Conservation (phyloP, 2,329 filamentous ascomycete genomes). For the Monosporascus ibericus region DNA sequence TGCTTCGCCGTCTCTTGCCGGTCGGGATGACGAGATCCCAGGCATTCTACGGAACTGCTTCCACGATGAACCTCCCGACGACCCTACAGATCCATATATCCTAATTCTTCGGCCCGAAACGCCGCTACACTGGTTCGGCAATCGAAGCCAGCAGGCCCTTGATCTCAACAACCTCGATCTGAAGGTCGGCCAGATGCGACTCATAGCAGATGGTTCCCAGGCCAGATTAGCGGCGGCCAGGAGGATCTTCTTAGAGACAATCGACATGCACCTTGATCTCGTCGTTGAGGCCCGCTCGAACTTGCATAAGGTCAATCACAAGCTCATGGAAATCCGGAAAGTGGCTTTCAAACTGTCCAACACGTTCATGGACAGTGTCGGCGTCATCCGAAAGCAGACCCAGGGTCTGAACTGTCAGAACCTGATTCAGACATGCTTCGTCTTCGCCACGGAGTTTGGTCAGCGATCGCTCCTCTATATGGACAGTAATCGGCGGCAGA, state of each 20-base stretch:
- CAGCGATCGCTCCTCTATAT: conserved; percentile 92
- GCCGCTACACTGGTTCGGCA: conserved; percentile 73
- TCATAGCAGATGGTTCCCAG: conserved; percentile 84
- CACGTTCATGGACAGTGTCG: conserved; percentile 97
- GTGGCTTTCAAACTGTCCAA: conserved; percentile 96
- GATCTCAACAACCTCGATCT: conserved; percentile 77
- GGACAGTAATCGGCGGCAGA: conserved; percentile 88
- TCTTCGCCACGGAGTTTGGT: conserved; percentile 98
- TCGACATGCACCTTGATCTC: conserved; percentile 79
- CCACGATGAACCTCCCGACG: conserved; percentile 55
- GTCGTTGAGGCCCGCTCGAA: conserved; percentile 91
- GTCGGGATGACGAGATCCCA: conserved; percentile 75
- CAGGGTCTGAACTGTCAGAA: conserved; percentile 83
- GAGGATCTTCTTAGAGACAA: conserved; percentile 66
- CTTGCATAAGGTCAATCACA: conserved; percentile 82
- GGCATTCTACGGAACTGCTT: conserved; percentile 70
- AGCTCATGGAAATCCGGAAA: conserved; percentile 89
- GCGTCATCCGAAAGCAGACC: conserved; percentile 83
- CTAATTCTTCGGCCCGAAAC: conserved; percentile 80
- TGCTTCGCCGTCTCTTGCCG: conserved; percentile 72
- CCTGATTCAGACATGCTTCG: conserved; percentile 94
- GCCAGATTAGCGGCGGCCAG: conserved; percentile 74
- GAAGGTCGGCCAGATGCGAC: conserved; percentile 76
- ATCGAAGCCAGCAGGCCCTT: conserved; percentile 63
- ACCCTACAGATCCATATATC: conserved; percentile 75